phyloP scores from a whole-genome alignment of 2,329 filamentous ascomycete genomes.

The Ambrosiella xylebori region DNA sequence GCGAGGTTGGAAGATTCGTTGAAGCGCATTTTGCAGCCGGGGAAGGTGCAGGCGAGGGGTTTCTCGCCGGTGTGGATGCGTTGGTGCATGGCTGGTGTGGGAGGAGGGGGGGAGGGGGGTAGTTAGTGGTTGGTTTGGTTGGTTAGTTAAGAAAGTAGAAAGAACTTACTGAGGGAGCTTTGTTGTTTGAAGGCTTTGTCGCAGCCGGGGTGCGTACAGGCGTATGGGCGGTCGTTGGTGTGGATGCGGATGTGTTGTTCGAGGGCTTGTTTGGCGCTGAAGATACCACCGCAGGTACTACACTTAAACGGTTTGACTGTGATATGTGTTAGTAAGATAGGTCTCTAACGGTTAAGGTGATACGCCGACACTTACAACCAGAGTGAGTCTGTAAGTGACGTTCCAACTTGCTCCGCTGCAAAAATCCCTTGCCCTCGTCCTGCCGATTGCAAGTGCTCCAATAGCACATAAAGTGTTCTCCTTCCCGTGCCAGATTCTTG shows the following conservation, averaged over 20 bases:
- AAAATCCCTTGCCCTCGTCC: slow-evolving; percentile 29
- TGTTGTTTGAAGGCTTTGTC: slow-evolving; percentile 47
- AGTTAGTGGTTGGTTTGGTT: too few relatives aligned
- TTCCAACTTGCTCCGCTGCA: slow-evolving; percentile 45
- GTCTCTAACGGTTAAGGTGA: slow-evolving; percentile 14
- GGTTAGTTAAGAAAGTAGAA: too few relatives aligned
- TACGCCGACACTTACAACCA: slow-evolving; percentile 31
- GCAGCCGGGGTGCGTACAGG: slow-evolving; percentile 34
- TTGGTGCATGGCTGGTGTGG: slow-evolving; percentile 42
- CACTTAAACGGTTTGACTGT: slow-evolving; percentile 44
- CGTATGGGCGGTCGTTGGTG: slow-evolving; percentile 46
- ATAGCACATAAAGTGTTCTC: slow-evolving; percentile 32
- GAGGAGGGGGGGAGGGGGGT: neutral
- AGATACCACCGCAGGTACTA: slow-evolving; percentile 34
- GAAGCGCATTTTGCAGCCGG: slow-evolving; percentile 37
- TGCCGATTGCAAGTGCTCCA: slow-evolving; percentile 38
- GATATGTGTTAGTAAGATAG: slow-evolving; percentile 14
- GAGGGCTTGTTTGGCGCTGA: slow-evolving; percentile 51
- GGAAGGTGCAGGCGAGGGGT: slow-evolving; percentile 37
- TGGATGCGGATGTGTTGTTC: slow-evolving; percentile 52
- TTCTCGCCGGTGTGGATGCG: slow-evolving; percentile 50
- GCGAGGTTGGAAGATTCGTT: slow-evolving; percentile 49
- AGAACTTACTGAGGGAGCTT: slow-evolving; percentile 42
- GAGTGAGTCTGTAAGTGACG: slow-evolving; percentile 50
- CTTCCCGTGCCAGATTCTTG: slow-evolving; percentile 26